phyloP scores from a whole-genome alignment of 2,329 filamentous ascomycete species.

The Clonostachys rosea region DNA sequence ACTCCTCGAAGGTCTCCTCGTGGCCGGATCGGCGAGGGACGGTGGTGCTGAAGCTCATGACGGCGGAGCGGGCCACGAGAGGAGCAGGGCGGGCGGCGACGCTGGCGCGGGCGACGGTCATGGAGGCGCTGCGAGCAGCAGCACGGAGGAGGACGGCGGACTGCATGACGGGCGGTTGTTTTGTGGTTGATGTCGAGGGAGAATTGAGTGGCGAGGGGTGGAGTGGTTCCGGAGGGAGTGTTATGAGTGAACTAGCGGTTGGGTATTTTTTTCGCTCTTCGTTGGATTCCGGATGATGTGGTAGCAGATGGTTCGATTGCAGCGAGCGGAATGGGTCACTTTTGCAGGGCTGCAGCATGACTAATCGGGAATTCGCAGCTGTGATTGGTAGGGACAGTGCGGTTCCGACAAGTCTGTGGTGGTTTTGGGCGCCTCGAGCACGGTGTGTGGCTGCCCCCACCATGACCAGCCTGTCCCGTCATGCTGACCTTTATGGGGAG shows the following conservation, averaged over 20 bases:
- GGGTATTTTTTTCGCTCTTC: too few species aligned
- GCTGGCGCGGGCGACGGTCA: constrained; percentile 24
- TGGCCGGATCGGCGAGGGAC: constrained; percentile 45
- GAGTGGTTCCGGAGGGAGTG: too few species aligned
- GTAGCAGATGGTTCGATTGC: too few species aligned
- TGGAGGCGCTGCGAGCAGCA: constrained; percentile 60
- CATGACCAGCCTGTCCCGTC: background rate
- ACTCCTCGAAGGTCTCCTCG: constrained; percentile 99
- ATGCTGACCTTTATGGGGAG: background rate
- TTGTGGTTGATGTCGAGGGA: too few species aligned
- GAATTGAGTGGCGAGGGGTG: too few species aligned
- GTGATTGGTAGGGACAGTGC: background rate
- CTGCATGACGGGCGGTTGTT: constrained; percentile 44
- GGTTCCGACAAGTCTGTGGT: constrained; percentile 2
- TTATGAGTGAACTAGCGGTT: too few species aligned
- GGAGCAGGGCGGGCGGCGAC: constrained; percentile 49
- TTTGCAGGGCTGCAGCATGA: background rate
- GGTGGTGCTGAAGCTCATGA: constrained; percentile 60
- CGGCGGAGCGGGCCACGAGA: constrained; percentile 46
- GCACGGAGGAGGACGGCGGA: constrained; percentile 66
- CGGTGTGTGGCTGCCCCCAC: constrained; percentile 1
- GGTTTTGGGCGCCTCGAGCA: background rate
- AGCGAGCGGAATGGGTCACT: background rate
- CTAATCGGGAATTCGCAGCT: constrained; percentile 1
- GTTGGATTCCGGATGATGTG: too few species aligned